Evolutionary conservation across 1,284 basidiomycete genomes (phyloP), one percentile per base, ranked within the genome.

Genomic region (Tranzscheliella williamsii): DNA sequence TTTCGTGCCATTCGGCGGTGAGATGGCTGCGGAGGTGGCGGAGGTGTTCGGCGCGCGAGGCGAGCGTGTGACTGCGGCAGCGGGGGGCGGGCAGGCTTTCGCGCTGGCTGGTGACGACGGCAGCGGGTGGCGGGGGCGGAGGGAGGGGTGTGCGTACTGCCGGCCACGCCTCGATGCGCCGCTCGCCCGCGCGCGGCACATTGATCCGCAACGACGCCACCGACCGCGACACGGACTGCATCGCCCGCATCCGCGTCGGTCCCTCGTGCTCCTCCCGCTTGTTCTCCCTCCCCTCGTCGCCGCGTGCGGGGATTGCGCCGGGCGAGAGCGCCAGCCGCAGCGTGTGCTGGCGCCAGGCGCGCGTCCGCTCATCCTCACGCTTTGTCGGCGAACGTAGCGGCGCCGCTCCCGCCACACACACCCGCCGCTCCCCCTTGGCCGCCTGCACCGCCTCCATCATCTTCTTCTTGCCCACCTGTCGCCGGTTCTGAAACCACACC

Each of bases 401-500:
- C n/a, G n/a, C n/a, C n/a, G n/a, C n/a, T n/a, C n/a, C n/a, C n/a
- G n/a, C n/a, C n/a, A n/a, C n/a, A n/a, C n/a, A n/a, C n/a, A n/a
- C n/a, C n/a, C n/a, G n/a, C n/a, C n/a, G n/a, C 18, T 34, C 32
- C 9, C 11, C 22, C 23, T 16, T 6, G 5, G 20, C 21, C 16
- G 35, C 35, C 24, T 29, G 38, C 4, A 61, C 43, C 6, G 51
- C 47, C 34, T 61, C 57, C 32, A 61, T 50, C 60, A 56, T 63
- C 24, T 44, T 39, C 36, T 57, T 57, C 13, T 63, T 56, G 33
- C 52, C 58, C 1, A 62, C 58, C 27, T 62, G 58, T 9, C 58
- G 43, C 2, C 58, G 24, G 36, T 62, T 62, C 26, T 62, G 58
- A 20, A 62, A 62, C 58, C 58, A 62, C 4, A 61, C 51, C 54